Percentiles rank a stretch among this genome's conserved stretches.
Evolutionary conservation across 1,139 yeast species (phyloP).

Genomic region (Spencermartinsiella ligniputridi): DNA sequence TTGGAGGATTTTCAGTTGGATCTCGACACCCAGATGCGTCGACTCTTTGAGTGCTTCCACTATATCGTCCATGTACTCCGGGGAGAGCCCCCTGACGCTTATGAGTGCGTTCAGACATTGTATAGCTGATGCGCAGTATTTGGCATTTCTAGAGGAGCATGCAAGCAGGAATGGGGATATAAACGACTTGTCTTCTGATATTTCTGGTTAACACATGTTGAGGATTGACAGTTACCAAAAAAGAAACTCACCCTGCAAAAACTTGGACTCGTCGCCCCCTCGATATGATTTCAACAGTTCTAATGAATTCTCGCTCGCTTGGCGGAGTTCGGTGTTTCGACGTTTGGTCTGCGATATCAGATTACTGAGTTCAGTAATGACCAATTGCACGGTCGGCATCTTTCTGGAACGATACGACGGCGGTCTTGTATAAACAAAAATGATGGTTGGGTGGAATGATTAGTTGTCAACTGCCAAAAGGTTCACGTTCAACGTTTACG

Average conservation of each 20-base stretch:
- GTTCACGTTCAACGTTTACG: too few relatives aligned
- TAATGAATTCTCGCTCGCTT: slow-evolving; percentile 60
- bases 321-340: slow-evolving; percentile 59
- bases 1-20: slow-evolving; percentile 84
- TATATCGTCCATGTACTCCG: slow-evolving; percentile 48
- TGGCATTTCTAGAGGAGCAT: slow-evolving; percentile 69
- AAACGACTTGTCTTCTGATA: slow-evolving; percentile 47
- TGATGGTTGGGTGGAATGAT: too few relatives aligned
- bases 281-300: slow-evolving; percentile 41
- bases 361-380: slow-evolving; percentile 48
- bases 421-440: too few relatives aligned
- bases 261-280: slow-evolving; percentile 25
- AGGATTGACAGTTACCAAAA: neutral
- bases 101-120: slow-evolving; percentile 64
- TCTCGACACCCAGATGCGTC: slow-evolving; percentile 70
- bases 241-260: slow-evolving; percentile 31
- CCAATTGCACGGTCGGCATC: slow-evolving; percentile 24
- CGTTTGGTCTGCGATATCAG: slow-evolving; percentile 69
- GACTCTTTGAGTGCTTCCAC: slow-evolving; percentile 70
- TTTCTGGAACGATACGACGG: too few relatives aligned
- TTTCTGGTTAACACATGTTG: slow-evolving; percentile 18
- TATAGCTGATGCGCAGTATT: slow-evolving; percentile 65
- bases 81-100: slow-evolving; percentile 47
- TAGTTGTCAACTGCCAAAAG: too few relatives aligned
- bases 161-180: slow-evolving; percentile 69